Evolutionary conservation across 768 basidiomycete species (phyloP).

Genomic region (Hortiboletus flavorubellus): DNA sequence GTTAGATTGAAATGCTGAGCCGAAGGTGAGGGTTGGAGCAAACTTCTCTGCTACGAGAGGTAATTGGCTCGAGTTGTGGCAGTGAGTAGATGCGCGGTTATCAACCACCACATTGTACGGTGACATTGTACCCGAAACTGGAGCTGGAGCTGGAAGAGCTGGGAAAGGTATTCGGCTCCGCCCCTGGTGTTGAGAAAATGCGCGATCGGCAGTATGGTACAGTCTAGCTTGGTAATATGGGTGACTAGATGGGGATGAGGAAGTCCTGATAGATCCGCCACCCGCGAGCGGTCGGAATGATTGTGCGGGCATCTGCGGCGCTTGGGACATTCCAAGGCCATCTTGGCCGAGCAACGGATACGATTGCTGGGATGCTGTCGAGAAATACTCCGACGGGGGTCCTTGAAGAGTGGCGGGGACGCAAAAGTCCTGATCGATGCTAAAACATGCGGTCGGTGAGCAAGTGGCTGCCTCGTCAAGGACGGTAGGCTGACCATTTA

Average conservation of each 20-base stretch:
- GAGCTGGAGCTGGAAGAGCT: background rate
- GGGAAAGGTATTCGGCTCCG: background rate
- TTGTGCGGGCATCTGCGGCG: slow-evolving; percentile 1
- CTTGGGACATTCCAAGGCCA: background rate
- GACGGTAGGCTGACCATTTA: slow-evolving; percentile 15
- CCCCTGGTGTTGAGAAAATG: slow-evolving; percentile 2
- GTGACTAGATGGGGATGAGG: slow-evolving; percentile 8
- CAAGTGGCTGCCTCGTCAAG: slow-evolving; percentile 2
- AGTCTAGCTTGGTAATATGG: slow-evolving; percentile 17
- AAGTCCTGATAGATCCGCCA: slow-evolving; percentile 2
- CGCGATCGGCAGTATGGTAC: slow-evolving; percentile 12
- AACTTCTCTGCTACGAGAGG: background rate
- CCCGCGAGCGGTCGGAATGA: slow-evolving; percentile 2
- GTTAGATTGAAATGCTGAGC: slow-evolving; percentile 1
- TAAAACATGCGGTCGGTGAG: slow-evolving; percentile 12
- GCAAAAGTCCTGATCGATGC: slow-evolving; percentile 5
- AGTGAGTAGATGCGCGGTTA: background rate
- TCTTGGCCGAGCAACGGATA: slow-evolving; percentile 3
- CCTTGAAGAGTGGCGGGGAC: background rate
- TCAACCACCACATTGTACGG: background rate
- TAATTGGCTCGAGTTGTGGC: background rate
- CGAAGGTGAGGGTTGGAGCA: background rate
- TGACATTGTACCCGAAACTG: background rate
- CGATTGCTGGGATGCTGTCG: background rate
- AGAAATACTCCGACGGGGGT: background rate